Conservation (phyloP, 2,329 filamentous ascomycete species). For the Aschersonia sp. region DNA sequence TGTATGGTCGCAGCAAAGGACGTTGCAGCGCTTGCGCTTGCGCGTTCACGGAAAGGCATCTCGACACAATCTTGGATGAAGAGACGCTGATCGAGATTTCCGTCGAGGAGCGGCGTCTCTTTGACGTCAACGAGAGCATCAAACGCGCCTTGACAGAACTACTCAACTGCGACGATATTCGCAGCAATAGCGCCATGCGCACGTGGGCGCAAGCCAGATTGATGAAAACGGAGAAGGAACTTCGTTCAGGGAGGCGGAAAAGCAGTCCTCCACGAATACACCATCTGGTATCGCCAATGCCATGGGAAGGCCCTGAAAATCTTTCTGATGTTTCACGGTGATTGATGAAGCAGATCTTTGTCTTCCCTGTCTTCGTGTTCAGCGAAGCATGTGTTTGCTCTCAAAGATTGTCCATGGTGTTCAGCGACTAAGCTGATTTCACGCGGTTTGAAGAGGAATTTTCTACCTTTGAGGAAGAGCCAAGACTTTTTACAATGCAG, state of each 20-base stretch:
- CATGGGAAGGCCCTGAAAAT: too few relatives aligned
- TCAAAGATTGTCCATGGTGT: too few relatives aligned
- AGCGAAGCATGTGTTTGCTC: too few relatives aligned
- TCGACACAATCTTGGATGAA: constrained; percentile 31
- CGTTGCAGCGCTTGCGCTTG: constrained; percentile 20
- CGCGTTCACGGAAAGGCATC: constrained; percentile 13
- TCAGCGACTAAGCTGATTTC: too few relatives aligned
- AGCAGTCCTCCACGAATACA: constrained; percentile 23
- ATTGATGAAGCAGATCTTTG: too few relatives aligned
- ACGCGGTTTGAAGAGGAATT: too few relatives aligned
- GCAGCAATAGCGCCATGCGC: constrained; percentile 34
- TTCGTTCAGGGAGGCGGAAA: constrained; percentile 36
- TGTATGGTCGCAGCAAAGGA: constrained; percentile 11
- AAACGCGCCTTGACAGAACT: constrained; percentile 47
- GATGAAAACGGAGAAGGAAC: constrained; percentile 45
- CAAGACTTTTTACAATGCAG: too few relatives aligned
- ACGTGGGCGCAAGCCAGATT: constrained; percentile 44
- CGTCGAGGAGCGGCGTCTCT: constrained; percentile 37
- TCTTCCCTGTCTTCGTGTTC: too few relatives aligned
- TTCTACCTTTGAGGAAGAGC: too few relatives aligned
- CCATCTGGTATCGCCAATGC: constrained; percentile 1
- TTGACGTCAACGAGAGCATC: constrained; percentile 43
- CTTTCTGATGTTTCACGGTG: too few relatives aligned
- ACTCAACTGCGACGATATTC: constrained; percentile 43
- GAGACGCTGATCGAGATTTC: constrained; percentile 33